These are phyloP conservation scores for Geotrichum histeridarum DNA, from an alignment of 1,139 yeast genomes.

Conservation along the genomic window DNA sequence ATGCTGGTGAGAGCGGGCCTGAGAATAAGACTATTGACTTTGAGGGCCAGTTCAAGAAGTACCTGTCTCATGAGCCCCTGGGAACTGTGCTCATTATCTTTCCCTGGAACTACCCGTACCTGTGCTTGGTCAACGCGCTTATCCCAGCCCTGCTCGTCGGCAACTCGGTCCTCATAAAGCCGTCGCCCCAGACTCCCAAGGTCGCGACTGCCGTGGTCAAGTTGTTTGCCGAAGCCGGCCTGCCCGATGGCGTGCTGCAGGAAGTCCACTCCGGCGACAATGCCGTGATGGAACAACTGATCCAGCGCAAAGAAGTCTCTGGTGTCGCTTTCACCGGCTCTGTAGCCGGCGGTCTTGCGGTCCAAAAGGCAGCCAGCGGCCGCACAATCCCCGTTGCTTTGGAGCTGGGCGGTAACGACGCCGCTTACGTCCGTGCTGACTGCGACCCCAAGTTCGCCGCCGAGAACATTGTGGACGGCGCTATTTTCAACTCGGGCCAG, in stretches of 20 bases:
- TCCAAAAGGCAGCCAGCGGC: constrained; percentile 68
- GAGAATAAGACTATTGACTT: constrained; percentile 16
- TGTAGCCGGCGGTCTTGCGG: constrained; percentile 71
- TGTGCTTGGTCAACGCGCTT: constrained; percentile 75
- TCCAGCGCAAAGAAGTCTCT: constrained; percentile 47
- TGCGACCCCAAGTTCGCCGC: constrained; percentile 50
- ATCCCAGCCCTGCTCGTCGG: constrained; percentile 83
- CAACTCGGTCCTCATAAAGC: constrained; percentile 72
- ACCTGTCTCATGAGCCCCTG: constrained; percentile 57
- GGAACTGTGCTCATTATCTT: constrained; percentile 82
- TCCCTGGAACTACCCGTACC: constrained; percentile 84
- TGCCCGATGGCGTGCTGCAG: constrained; percentile 78
- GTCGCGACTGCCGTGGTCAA: constrained; percentile 64
- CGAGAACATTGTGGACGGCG: constrained; percentile 80
- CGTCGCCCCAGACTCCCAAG: constrained; percentile 79
- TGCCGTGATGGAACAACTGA: constrained; percentile 61
- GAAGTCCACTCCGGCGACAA: constrained; percentile 54
- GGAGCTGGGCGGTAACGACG: constrained; percentile 90
- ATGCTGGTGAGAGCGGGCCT: constrained; percentile 27
- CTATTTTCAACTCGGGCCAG: constrained; percentile 82
- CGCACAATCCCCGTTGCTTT: constrained; percentile 71
- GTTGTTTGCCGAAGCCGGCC: constrained; percentile 63
- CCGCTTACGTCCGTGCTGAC: constrained; percentile 71
- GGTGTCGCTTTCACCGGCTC: constrained; percentile 88
- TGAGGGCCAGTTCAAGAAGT: constrained; percentile 36